Evolutionary conservation across 2,329 filamentous ascomycete genomes (phyloP).

Genomic region (Diaporthe caulivora): DNA sequence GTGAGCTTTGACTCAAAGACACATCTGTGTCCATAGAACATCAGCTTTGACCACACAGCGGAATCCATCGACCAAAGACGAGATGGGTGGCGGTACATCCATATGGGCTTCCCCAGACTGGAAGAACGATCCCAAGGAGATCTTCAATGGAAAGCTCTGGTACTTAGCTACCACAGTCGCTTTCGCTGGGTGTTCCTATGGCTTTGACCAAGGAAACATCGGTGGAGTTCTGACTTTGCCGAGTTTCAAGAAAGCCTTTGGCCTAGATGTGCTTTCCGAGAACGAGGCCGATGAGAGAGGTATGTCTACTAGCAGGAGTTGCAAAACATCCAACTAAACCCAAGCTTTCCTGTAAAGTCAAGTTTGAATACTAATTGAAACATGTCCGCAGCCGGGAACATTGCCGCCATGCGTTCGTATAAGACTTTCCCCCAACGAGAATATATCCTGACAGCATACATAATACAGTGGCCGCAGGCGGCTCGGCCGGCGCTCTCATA

Average conservation of each 20-base stretch:
- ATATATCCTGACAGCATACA: constrained; percentile 33
- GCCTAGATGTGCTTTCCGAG: constrained; percentile 45
- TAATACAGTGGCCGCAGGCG: constrained; percentile 42
- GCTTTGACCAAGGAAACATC: constrained; percentile 55
- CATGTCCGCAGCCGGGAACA: constrained; percentile 44
- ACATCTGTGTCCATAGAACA: neutral
- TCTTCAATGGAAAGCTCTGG: constrained; percentile 52
- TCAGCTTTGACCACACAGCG: too few species aligned
- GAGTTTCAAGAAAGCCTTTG: constrained; percentile 52
- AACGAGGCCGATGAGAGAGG: constrained; percentile 46
- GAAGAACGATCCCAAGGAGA: constrained; percentile 51
- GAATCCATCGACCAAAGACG: neutral
- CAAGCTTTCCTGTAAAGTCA: too few species aligned
- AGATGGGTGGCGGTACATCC: constrained; percentile 54
- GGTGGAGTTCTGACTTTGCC: constrained; percentile 53
- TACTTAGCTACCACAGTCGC: constrained; percentile 50
- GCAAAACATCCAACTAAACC: constrained; percentile 12
- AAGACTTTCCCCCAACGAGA: neutral
- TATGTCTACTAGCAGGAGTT: neutral
- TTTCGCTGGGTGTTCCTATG: constrained; percentile 54
- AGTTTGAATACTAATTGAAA: neutral
- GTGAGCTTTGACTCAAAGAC: neutral
- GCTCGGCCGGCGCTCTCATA: constrained; percentile 52
- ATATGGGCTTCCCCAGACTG: constrained; percentile 53
- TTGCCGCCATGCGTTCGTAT: constrained; percentile 49